Conservation (phyloP, 805 yeast genomes). For the Starmerella tilneyi region DNA sequence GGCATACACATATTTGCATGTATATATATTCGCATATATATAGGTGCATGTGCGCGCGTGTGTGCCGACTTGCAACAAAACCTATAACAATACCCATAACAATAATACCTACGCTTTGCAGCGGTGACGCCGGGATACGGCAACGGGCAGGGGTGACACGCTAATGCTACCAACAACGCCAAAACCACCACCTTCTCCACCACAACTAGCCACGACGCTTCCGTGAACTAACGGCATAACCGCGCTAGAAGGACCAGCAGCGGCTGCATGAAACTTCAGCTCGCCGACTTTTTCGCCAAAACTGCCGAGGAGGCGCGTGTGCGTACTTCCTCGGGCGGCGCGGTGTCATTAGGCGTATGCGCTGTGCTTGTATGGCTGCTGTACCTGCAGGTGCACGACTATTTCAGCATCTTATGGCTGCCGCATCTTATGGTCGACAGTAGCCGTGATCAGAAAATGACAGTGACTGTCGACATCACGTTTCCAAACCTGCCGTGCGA, state of each 20-base stretch:
- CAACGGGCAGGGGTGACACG: no score
- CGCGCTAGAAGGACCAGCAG: neutral
- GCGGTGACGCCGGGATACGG: no score
- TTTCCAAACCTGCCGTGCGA: slow-evolving; percentile 86
- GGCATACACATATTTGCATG: no score
- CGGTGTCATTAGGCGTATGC: slow-evolving; percentile 66
- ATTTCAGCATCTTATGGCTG: slow-evolving; percentile 52
- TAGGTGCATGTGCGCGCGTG: no score
- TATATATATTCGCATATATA: no score
- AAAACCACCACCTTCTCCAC: no score
- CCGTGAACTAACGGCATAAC: no score
- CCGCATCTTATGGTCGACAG: slow-evolving; percentile 82
- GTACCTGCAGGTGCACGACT: slow-evolving; percentile 65
- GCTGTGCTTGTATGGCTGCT: slow-evolving; percentile 52
- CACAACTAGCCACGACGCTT: no score
- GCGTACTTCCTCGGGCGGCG: slow-evolving; percentile 81
- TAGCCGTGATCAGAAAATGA: slow-evolving; percentile 56
- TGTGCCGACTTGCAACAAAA: no score
- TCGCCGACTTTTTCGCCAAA: slow-evolving; percentile 74
- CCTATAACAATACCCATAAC: no score
- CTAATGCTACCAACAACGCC: no score
- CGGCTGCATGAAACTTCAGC: slow-evolving; percentile 20
- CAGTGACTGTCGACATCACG: slow-evolving; percentile 67
- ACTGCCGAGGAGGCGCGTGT: slow-evolving; percentile 89
- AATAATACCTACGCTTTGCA: no score